Evolutionary conservation across 371 early-diverging fungal species (phyloP).

Genomic region (Mortierella sp.): DNA sequence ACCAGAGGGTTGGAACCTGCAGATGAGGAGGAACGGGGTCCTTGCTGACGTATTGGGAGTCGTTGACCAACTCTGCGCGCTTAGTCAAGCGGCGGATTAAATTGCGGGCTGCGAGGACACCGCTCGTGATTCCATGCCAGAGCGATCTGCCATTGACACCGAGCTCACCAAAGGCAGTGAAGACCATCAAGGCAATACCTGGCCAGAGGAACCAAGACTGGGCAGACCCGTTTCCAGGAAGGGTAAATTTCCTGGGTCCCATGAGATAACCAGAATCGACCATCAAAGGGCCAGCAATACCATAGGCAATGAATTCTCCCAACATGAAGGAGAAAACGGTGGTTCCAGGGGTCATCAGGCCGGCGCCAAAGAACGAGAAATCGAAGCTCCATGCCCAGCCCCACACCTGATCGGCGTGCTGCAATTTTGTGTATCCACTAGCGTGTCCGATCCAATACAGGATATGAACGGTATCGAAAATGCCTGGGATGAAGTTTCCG

Average conservation of each 20-base stretch:
- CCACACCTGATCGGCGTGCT: conserved; percentile 68
- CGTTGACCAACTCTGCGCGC: conserved; percentile 2
- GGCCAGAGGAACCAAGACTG: conserved; percentile 76
- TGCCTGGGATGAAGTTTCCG: conserved; percentile 67
- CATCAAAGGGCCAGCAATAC: conserved; percentile 61
- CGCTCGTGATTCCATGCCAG: conserved; percentile 67
- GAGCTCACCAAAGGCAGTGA: conserved; percentile 74
- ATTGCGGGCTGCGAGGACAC: conserved; percentile 41
- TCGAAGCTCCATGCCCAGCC: conserved; percentile 67
- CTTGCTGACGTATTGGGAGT: conserved; percentile 20
- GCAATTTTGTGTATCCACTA: conserved; percentile 58
- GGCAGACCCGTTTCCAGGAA: conserved; percentile 50
- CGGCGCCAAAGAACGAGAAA: conserved; percentile 79
- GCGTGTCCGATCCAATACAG: conserved; percentile 69
- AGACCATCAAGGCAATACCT: conserved; percentile 80
- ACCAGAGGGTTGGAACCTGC: conserved; percentile 73
- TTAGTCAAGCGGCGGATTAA: conserved; percentile 39
- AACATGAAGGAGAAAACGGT: conserved; percentile 70
- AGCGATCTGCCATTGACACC: conserved; percentile 65
- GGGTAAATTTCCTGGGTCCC: conserved; percentile 56
- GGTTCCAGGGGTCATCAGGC: conserved; percentile 72
- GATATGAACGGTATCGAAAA: conserved; percentile 70
- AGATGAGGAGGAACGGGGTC: conserved; percentile 62
- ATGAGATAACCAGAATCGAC: conserved; percentile 58
- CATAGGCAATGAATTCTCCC: conserved; percentile 68